phyloP scores from a whole-genome alignment of 2,329 filamentous ascomycete genomes.

The Ambrosiella cleistominuta region DNA sequence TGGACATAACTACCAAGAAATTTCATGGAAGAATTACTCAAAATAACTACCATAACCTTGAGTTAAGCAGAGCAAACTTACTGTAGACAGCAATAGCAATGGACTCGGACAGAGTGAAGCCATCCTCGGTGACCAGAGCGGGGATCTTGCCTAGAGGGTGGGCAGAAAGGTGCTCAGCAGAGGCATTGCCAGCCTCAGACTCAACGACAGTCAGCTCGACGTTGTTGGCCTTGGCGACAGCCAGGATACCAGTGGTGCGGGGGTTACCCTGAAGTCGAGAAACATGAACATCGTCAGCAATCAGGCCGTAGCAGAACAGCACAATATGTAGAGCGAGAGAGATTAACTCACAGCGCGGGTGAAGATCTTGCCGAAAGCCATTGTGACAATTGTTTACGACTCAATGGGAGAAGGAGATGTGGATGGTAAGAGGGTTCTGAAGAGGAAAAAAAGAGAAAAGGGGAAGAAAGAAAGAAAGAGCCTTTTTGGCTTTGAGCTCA shows the following conservation, averaged over 20 bases:
- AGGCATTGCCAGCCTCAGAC: constrained; percentile 46
- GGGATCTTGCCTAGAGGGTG: constrained; percentile 85
- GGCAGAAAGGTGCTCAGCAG: constrained; percentile 64
- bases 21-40: not conserved
- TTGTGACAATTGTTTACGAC: constrained; percentile 33
- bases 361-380: constrained; percentile 98
- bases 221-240: constrained; percentile 93
- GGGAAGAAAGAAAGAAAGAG: constrained; percentile 9
- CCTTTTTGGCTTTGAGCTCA: constrained; percentile 13
- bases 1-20: not conserved
- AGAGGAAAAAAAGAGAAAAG: constrained; percentile 17
- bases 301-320: constrained; percentile 12
- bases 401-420: constrained; percentile 14
- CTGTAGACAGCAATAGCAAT: constrained; percentile 96
- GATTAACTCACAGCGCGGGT: constrained; percentile 49
- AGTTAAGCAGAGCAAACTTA: constrained; percentile 37
- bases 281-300: constrained; percentile 18
- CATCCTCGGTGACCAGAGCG: constrained; percentile 81
- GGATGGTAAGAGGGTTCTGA: constrained; percentile 16
- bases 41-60: not conserved
- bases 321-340: constrained; percentile 14
- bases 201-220: constrained; percentile 77
- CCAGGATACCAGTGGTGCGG: constrained; percentile 74
- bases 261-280: constrained; percentile 52
- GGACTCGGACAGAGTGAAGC: constrained; percentile 72